Base-by-base conservation (phyloP, 148 eudicot genomes). In the Camellia granthamiana region DNA sequence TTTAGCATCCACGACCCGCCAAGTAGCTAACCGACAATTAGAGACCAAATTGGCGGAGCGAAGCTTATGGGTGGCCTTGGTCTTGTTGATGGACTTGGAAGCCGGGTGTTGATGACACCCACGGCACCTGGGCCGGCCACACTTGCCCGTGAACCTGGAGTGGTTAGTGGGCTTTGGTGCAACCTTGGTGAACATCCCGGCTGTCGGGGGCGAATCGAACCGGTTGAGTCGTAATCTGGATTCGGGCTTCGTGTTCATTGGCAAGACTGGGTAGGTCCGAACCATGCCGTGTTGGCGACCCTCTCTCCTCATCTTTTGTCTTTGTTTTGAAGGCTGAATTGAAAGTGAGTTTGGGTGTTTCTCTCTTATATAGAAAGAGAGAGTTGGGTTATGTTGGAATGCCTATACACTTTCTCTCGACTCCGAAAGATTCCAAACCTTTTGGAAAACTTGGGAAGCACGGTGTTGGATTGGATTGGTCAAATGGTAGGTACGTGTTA, bases 91-190 rank as follows among this genome's bases (percentile, higher is more conserved):
- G 43, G 97, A 83, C 84, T 91, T 92, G 2, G 82, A 65, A 51
- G 82, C 81, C 7, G 95, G 94, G 73, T 82, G 83, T 11, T 73
- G 1, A 63, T 87, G 92, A 81, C 96, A 92, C 1, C 21, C 80
- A 13, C 51, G 0, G 80, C 94, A 90, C 42, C 74, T 78, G 64
- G 87, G 78, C 14, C 84, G 83, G 42, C 84, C 85, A n/a, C 90
- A 92, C 75, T 89, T 89, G 3, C 97, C 91, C 1, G 98, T 91
- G 81, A 88, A 91, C 82, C 91, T 91, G 63, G 98, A 95, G 80
- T 93, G 97, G 79, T 90, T 95, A 6, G 89, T 92, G 46, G 98
- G 98, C 81, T 93, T 91, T 18, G 85, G 3, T 0, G 93, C 38
- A 47, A 91, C 92, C 79, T 81, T 84, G 61, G 90, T 77, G 82